Percentiles rank a stretch among this genome's conserved stretches.
These are phyloP conservation scores for Cicer judaicum DNA, from an alignment of 306 rosid genomes.

Conservation along the genomic window DNA sequence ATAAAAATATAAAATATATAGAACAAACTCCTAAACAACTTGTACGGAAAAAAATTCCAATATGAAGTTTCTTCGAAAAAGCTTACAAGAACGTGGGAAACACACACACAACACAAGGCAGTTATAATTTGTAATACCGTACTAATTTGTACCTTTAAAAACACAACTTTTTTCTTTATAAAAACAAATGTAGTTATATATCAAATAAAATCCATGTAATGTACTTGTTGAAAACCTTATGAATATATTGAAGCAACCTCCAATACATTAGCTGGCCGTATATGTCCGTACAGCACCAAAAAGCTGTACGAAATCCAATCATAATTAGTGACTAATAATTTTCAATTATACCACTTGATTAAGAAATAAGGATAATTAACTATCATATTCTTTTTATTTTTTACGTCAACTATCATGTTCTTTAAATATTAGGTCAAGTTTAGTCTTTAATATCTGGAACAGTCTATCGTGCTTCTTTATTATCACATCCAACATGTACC, in stretches of 20 bases:
- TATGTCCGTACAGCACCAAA: conserved; percentile 37
- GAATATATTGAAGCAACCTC: conserved; percentile 8
- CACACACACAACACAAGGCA: background rate
- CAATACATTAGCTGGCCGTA: conserved; percentile 35
- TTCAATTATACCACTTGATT: conserved; percentile 35
- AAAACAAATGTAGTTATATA: background rate
- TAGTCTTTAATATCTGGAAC: no score
- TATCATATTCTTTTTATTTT: no score
- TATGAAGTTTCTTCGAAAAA: conserved; percentile 4
- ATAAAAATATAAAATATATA: no score
- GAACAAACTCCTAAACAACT: background rate
- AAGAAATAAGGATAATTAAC: background rate
- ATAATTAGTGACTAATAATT: background rate
- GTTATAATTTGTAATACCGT: background rate
- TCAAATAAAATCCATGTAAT: background rate
- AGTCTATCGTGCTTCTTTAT: no score
- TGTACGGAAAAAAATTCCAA: background rate
- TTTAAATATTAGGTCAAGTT: no score
- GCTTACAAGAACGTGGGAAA: background rate
- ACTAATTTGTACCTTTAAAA: conserved; percentile 20
- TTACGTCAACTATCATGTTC: no score
- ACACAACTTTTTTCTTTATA: background rate
- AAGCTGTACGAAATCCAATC: conserved; percentile 29
- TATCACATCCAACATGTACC: background rate
- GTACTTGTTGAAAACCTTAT: conserved; percentile 8